These are phyloP conservation scores for Penicillium decumbens DNA, from an alignment of 2,329 filamentous ascomycete genomes.

Conservation along the genomic window DNA sequence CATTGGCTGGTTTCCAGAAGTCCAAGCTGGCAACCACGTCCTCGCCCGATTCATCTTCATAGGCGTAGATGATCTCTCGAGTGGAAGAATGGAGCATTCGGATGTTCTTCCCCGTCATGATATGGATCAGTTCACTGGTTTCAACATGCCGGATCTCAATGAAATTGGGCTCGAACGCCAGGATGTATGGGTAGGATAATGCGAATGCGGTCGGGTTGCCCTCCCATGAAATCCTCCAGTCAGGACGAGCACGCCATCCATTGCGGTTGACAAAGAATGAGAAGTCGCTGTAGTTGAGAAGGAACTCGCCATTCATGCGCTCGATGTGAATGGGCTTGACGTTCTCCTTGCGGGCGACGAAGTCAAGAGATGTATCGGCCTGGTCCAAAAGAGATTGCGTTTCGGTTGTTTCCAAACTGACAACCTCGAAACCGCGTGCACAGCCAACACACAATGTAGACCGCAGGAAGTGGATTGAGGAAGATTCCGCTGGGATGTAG, in stretches of 20 bases:
- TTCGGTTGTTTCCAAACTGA: slow-evolving; percentile 94
- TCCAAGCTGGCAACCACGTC: slow-evolving; percentile 93
- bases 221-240: slow-evolving; percentile 98
- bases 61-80: slow-evolving; percentile 96
- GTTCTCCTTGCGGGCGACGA: slow-evolving; percentile 88
- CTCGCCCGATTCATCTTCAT: slow-evolving; percentile 90
- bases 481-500: slow-evolving; percentile 97
- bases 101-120: slow-evolving; percentile 93
- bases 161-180: slow-evolving; percentile 96
- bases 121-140: slow-evolving; percentile 83
- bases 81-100: slow-evolving; percentile 96
- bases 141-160: slow-evolving; percentile 96
- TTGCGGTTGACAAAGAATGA: slow-evolving; percentile 99
- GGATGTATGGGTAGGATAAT: slow-evolving; percentile 91
- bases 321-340: slow-evolving; percentile 96
- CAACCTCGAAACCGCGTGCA: slow-evolving; percentile 92
- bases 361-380: slow-evolving; percentile 95
- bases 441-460: slow-evolving; percentile 96
- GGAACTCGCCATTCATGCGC: slow-evolving; percentile 90
- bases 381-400: slow-evolving; percentile 95
- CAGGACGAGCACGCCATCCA: slow-evolving; percentile 89
- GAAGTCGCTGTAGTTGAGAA: slow-evolving; percentile 97
- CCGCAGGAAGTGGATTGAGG: slow-evolving; percentile 94
- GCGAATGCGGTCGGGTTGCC: slow-evolving; percentile 88
- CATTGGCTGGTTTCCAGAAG: slow-evolving; percentile 65